A percentile compares a stretch with the other conserved stretches of the same genome.
These are phyloP conservation scores for Perkinsus marinus DNA, from an alignment of 169 alveolate species.

Conservation along the genomic window DNA sequence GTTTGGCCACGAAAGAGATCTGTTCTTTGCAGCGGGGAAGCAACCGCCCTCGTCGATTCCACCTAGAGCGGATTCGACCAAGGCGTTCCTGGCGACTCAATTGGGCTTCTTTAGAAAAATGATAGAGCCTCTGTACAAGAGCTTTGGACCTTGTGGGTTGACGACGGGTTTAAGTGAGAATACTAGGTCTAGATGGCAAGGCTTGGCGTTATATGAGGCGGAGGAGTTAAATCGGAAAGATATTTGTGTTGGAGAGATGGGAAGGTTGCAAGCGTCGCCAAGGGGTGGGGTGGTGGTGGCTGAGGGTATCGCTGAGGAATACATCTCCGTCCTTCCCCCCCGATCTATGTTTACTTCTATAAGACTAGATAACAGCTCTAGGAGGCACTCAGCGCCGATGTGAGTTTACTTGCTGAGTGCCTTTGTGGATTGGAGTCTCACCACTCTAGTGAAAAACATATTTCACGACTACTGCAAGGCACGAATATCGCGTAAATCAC, in stretches of 20 bases:
- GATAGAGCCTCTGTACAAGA: background rate
- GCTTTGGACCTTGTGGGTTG: background rate
- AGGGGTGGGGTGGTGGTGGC: background rate
- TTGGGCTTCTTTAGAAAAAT: background rate
- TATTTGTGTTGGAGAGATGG: no score
- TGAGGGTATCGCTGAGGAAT: background rate
- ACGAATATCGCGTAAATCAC: no score
- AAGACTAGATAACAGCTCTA: background rate
- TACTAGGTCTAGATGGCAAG: background rate
- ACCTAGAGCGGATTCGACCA: background rate
- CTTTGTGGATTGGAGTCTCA: no score
- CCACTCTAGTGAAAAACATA: no score
- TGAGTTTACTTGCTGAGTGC: background rate
- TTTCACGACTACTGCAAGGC: no score
- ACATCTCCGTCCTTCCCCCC: background rate
- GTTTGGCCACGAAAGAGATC: background rate
- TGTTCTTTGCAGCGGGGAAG: background rate
- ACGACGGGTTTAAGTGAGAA: background rate
- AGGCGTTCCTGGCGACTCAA: background rate
- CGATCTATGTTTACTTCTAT: background rate
- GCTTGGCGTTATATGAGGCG: background rate
- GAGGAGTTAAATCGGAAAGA: background rate
- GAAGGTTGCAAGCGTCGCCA: background rate
- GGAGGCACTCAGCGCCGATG: background rate
- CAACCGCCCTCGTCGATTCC: background rate